Conservation (phyloP, 2,329 filamentous ascomycete genomes). For the Trichoderma harzianum region DNA sequence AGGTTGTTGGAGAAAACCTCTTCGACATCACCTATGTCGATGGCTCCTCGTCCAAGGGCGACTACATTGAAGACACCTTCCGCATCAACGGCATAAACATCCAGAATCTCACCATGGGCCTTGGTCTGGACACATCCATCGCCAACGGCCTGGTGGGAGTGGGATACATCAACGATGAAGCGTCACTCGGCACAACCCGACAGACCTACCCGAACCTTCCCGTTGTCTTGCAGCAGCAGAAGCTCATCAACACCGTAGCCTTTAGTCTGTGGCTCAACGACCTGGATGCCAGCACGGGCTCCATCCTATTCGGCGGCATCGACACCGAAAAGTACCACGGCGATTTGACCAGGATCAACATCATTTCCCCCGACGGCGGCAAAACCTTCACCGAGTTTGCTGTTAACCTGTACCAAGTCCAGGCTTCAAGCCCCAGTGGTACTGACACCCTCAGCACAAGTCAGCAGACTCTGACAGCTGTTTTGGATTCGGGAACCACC, state of each 20-base stretch:
- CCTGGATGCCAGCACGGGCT: conserved; percentile 59
- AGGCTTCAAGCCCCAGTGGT: conserved; percentile 48
- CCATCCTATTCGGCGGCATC: conserved; percentile 76
- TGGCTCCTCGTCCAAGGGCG: conserved; percentile 52
- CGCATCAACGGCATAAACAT: conserved; percentile 50
- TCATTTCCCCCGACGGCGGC: conserved; percentile 44
- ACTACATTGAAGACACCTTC: conserved; percentile 58
- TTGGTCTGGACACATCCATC: conserved; percentile 53
- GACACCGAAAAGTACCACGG: conserved; percentile 72
- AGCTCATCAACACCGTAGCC: conserved; percentile 61
- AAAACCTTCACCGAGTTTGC: conserved; percentile 44
- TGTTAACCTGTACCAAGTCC: conserved; percentile 47
- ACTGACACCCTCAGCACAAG: conserved; percentile 43
- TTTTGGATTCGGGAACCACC: conserved; percentile 74
- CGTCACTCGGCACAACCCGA: conserved; percentile 30
- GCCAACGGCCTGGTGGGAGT: conserved; percentile 58
- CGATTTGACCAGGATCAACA: conserved; percentile 56
- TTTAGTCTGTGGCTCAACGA: conserved; percentile 70
- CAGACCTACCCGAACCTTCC: conserved; percentile 58
- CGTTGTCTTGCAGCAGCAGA: conserved; percentile 59
- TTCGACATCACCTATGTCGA: conserved; percentile 63
- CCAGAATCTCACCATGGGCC: conserved; percentile 56
- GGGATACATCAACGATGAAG: conserved; percentile 56
- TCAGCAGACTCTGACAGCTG: conserved; percentile 51
- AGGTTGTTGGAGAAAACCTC: conserved; percentile 38